Conservation (phyloP, 2,329 filamentous ascomycete species). For the Monilinia vaccinii-corymbosi region DNA sequence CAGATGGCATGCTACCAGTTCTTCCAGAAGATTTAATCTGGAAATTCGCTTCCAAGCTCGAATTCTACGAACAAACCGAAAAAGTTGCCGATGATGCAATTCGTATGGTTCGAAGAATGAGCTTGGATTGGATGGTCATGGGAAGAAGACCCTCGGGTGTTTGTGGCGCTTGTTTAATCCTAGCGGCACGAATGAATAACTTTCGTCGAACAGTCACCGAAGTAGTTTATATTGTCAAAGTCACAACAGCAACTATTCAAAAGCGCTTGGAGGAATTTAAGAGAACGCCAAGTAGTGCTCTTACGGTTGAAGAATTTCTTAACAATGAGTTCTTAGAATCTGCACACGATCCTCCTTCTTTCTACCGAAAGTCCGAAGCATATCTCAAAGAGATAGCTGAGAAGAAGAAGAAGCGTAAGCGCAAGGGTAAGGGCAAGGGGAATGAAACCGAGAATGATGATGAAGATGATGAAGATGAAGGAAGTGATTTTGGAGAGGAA, state of each 20-base stretch:
- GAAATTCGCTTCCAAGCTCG: conserved; percentile 82
- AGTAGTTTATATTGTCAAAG: conserved; percentile 96
- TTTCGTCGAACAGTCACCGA: conserved; percentile 87
- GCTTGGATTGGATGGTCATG: conserved; percentile 92
- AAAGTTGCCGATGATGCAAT: conserved; percentile 84
- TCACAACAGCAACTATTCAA: conserved; percentile 86
- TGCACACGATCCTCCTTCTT: conserved; percentile 72
- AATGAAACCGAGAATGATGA: conserved; percentile 16
- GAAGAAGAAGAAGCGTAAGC: conserved; percentile 37
- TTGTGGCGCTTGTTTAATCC: conserved; percentile 86
- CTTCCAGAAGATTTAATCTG: conserved; percentile 86
- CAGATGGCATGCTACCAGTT: conserved; percentile 57
- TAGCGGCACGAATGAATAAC: conserved; percentile 97
- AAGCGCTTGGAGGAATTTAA: conserved; percentile 90
- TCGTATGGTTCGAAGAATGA: conserved; percentile 85
- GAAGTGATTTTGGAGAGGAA: conserved; percentile 21
- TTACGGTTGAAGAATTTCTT: conserved; percentile 83
- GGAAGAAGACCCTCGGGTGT: conserved; percentile 89
- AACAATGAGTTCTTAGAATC: conserved; percentile 63
- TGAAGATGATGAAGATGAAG: too few species aligned
- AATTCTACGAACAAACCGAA: conserved; percentile 75
- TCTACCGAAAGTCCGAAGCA: conserved; percentile 58
- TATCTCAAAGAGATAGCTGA: conserved; percentile 43
- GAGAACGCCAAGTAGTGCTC: conserved; percentile 69
- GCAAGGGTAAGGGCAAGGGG: conserved; percentile 15